phyloP scores from a whole-genome alignment of 257 asterid species.

The Solanum dulcamara region DNA sequence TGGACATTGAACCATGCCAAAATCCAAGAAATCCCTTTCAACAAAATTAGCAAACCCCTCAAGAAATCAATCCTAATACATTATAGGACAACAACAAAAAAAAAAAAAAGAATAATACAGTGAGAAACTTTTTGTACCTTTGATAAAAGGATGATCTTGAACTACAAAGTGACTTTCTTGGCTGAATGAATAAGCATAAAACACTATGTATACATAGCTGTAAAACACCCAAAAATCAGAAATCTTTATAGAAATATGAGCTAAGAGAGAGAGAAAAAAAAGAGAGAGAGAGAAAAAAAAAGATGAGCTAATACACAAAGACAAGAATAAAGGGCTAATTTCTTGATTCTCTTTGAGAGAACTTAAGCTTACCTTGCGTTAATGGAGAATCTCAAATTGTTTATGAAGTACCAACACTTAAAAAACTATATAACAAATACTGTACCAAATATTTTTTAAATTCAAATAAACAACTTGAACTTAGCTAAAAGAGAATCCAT shows the following conservation, averaged over 20 bases:
- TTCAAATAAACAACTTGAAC: neutral
- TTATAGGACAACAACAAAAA: neutral
- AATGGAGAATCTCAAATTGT: neutral
- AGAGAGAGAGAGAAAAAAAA: neutral
- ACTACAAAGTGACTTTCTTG: neutral
- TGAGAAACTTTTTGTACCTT: neutral
- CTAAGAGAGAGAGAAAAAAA: neutral
- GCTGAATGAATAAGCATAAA: constrained; percentile 5
- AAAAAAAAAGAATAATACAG: neutral
- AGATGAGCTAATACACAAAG: constrained; percentile 1
- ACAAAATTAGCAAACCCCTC: neutral
- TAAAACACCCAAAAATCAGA: neutral
- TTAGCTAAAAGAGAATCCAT: constrained; percentile 2
- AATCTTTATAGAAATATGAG: neutral
- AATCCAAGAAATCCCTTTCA: neutral
- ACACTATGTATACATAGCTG: neutral
- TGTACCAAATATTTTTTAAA: constrained; percentile 9
- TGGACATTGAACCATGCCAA: neutral
- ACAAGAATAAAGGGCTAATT: neutral
- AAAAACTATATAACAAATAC: neutral
- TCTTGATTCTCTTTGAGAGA: neutral
- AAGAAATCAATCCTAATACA: neutral
- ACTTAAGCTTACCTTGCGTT: neutral
- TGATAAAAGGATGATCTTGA: constrained; percentile 5
- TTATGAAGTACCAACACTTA: neutral